Conservation (phyloP, 2,329 filamentous ascomycete species). For the Davidsoniella australis region DNA sequence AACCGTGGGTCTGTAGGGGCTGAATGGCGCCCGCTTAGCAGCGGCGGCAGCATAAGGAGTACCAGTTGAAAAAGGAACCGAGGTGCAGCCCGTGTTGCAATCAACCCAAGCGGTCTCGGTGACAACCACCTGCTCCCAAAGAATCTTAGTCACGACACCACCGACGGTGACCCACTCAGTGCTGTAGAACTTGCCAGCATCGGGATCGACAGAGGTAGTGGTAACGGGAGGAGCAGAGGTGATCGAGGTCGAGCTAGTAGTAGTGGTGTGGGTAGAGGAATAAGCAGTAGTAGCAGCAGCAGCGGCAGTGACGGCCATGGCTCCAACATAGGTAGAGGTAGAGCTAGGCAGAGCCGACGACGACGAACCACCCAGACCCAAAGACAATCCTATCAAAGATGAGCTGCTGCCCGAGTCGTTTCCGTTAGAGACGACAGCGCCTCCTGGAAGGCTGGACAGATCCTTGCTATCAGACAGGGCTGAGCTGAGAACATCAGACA, state of each 20-base stretch:
- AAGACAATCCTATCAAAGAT: too few relatives aligned
- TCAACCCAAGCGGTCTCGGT: conserved; percentile 32
- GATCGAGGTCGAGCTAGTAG: conserved; percentile 3
- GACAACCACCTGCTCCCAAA: conserved; percentile 38
- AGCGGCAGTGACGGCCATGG: conserved; percentile 2
- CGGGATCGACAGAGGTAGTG: conserved; percentile 19
- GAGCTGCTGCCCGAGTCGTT: conserved; percentile 13
- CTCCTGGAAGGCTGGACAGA: conserved; percentile 47
- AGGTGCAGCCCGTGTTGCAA: conserved; percentile 25
- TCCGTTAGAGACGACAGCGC: conserved; percentile 27
- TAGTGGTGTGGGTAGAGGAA: not conserved
- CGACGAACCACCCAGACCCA: not conserved
- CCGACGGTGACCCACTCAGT: conserved; percentile 36
- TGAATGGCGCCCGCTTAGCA: conserved; percentile 21
- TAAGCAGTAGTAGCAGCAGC: too few relatives aligned
- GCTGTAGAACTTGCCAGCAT: conserved; percentile 23
- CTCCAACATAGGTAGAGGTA: conserved; percentile 7
- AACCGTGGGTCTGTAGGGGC: conserved; percentile 21
- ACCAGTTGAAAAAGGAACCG: not conserved
- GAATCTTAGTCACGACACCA: conserved; percentile 35
- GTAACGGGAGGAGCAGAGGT: conserved; percentile 10
- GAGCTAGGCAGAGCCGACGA: not conserved
- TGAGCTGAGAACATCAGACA: conserved; percentile 37
- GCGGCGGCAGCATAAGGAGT: conserved; percentile 10
- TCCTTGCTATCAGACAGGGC: conserved; percentile 31